Evolutionary conservation across 139 green algal species (phyloP).

Genomic region (Tetratostichococcus sp.): DNA sequence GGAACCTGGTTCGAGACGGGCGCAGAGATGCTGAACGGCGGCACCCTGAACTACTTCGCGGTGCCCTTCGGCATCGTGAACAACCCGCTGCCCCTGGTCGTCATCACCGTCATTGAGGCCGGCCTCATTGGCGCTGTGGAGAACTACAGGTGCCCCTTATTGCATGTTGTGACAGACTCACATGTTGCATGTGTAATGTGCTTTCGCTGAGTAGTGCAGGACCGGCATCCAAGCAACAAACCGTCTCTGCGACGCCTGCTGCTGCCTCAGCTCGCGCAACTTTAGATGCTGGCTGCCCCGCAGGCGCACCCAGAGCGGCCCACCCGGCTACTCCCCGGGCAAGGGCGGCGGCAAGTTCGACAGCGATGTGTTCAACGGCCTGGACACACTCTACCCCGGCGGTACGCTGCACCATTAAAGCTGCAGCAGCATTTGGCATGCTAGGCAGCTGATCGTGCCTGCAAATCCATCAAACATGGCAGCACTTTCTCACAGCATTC

Average conservation of each 20-base stretch:
- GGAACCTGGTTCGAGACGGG: slow-evolving; percentile 92
- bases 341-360: slow-evolving; percentile 85
- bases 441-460: too few species aligned
- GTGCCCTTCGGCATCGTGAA: slow-evolving; percentile 80
- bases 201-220: too few species aligned
- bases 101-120: slow-evolving; percentile 72
- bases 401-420: too few species aligned
- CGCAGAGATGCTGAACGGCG: slow-evolving; percentile 88
- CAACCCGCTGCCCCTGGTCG: slow-evolving; percentile 88
- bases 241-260: too few species aligned
- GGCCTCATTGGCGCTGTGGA: slow-evolving; percentile 87
- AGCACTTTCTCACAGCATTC: too few species aligned
- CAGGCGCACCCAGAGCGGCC: slow-evolving; percentile 41
- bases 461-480: too few species aligned
- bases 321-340: slow-evolving; percentile 83
- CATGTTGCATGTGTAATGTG: too few species aligned
- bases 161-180: too few species aligned
- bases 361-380: slow-evolving; percentile 69
- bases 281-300: too few species aligned
- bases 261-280: too few species aligned
- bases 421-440: too few species aligned
- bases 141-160: slow-evolving; percentile 33
- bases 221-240: too few species aligned
- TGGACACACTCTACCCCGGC: slow-evolving; percentile 92
- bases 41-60: slow-evolving; percentile 93